These are phyloP conservation scores for Cladosporium sp. DNA, from an alignment of 2,329 filamentous ascomycete species.

Conservation along the genomic window DNA sequence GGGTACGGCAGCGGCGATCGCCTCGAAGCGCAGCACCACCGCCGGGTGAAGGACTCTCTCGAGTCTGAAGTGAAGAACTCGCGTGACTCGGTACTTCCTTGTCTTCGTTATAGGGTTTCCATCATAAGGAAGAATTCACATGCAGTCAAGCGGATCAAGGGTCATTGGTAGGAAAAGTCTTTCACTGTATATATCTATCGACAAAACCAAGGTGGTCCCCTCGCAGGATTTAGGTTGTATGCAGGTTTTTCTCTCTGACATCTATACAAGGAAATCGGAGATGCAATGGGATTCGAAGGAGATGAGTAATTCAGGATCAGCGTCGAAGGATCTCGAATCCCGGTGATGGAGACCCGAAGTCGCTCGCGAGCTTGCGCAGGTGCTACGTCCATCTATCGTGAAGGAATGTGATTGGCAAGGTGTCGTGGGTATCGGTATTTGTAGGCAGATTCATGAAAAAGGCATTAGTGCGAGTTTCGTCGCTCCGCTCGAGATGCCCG, in stretches of 20 bases:
- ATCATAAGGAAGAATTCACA: neutral
- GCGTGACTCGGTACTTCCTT: too few species aligned
- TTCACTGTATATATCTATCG: conserved; percentile 5
- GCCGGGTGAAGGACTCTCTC: neutral
- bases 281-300: neutral
- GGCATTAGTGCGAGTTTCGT: conserved; percentile 5
- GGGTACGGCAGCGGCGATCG: neutral
- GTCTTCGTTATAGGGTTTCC: too few species aligned
- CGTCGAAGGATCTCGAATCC: neutral
- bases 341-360: neutral
- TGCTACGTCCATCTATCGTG: neutral
- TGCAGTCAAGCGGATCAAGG: neutral
- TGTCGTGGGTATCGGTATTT: conserved; percentile 5
- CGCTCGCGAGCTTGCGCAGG: neutral
- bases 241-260: neutral
- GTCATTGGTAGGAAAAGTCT: neutral
- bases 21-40: neutral
- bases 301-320: neutral
- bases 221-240: conserved; percentile 1
- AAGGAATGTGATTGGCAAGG: neutral
- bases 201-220: neutral
- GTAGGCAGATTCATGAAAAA: neutral
- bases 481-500: neutral
- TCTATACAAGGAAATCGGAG: neutral
- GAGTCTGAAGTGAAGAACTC: too few species aligned